Percentiles rank a stretch among this genome's conserved stretches.
These are phyloP conservation scores for Yamadazyma endophytica DNA, from an alignment of 805 yeast species.

Conservation along the genomic window DNA sequence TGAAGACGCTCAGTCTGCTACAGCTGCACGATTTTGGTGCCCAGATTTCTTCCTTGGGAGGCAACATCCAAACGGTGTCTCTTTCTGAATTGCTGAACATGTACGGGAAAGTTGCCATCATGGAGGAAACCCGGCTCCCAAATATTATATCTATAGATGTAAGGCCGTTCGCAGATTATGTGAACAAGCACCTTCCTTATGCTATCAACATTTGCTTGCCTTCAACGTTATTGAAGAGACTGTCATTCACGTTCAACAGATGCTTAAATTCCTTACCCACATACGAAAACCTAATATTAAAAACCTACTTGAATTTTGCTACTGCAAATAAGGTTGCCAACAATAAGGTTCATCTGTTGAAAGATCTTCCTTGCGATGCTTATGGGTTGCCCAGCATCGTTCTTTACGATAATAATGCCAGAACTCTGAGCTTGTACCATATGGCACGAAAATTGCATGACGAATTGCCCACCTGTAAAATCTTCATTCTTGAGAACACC, in stretches of 20 bases:
- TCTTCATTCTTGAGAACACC: too few relatives aligned
- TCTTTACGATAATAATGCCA: constrained; percentile 44
- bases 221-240: constrained; percentile 77
- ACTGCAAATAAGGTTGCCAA: constrained; percentile 1
- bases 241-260: constrained; percentile 61
- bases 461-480: too few relatives aligned
- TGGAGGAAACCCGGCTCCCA: constrained; percentile 8
- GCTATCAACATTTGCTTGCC: constrained; percentile 83
- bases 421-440: constrained; percentile 39
- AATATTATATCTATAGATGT: constrained; percentile 60
- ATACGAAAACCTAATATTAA: constrained; percentile 44
- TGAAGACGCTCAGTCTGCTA: constrained; percentile 7
- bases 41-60: constrained; percentile 3
- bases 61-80: constrained; percentile 4
- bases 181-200: constrained; percentile 50
- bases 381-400: constrained; percentile 36
- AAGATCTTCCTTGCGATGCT: constrained; percentile 14
- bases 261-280: constrained; percentile 59
- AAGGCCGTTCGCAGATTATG: constrained; percentile 74
- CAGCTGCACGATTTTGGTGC: constrained; percentile 5
- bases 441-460: constrained; percentile 46
- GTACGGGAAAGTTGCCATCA: constrained; percentile 3
- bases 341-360: not conserved
- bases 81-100: constrained; percentile 3
- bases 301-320: constrained; percentile 8